Base-by-base conservation (phyloP, 2,329 filamentous ascomycete species). In the Fusarium austroafricanum region DNA sequence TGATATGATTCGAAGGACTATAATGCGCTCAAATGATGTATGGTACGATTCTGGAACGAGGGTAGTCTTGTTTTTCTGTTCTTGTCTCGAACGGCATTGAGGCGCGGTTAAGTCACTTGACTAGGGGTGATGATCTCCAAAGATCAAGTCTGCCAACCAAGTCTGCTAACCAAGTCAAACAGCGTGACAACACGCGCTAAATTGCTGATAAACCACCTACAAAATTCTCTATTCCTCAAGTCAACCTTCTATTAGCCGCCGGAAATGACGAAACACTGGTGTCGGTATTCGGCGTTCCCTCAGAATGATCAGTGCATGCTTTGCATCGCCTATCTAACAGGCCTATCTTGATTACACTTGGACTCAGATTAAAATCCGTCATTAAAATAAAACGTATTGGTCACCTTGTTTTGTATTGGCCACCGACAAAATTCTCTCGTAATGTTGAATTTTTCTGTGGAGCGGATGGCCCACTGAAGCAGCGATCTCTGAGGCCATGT, bases 381-480 rank as follows among this genome's bases (percentile, higher is more conserved):
- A 69, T 69, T 65, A 40, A 68, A 66, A 68, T 31, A 46, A n/a
- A 49, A 55, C 9, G 53, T 40, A 67, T 68, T 68, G 65, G 64
- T 68, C 64, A 67, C 39, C 21, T 12, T n/a, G 8, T 21, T 35
- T 18, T 15, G 52, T 29, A 67, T 67, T 67, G 64, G 64, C 4
- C n/a, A 2, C 2, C 6, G 12, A 2, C n/a, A 2, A 43, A 52
- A 46, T 64, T 64, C 33, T 66, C 61, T 66, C 61, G 61, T 56
- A 61, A 57, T 66, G 47, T 28, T 23, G 35, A 40, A 8, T n/a
- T 21, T 23, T 15, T 12, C 26, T 40, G 65, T 68, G 65, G 65
- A 56, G 42, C 23, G 17, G 35, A 28, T 14, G 21, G 47, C 31
- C 49, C 55, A 61, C 65, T 38, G 33, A 38, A 38, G 33, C 38